Base-by-base conservation (phyloP, 306 rosid genomes). In the Astragalus membranaceus region DNA sequence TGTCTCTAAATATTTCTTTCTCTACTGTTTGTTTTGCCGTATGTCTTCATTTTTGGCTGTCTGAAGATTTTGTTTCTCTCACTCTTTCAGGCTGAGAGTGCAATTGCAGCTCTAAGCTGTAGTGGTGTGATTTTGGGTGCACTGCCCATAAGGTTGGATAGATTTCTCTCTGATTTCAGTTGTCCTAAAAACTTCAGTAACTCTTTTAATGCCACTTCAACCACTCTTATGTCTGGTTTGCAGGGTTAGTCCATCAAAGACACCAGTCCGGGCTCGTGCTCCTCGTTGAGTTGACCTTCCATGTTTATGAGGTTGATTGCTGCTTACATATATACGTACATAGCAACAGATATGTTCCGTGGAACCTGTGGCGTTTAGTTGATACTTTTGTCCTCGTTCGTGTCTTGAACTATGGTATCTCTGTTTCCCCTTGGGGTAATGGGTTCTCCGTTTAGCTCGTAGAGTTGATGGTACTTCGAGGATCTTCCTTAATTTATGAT, bases 181-280 rank as follows among this genome's bases (percentile, higher is more conserved):
- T 54, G 3, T 47, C 20, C 64, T 33, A 11, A 42, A 32, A 42
- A 67, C 54, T 44, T 14, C 2, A 5, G 41, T 17, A 65, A 10
- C 53, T 37, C 30, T 37, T 46, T 7, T 13, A 4, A 26, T 52
- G 17, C 42, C 61, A 36, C 47, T 64, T 61, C 5, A 75, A 6
- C 35, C 64, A 39, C 49, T 76, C 10, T 58, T 39, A 11, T 50
- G 46, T 53, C 16, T 43, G 75, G 30, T 46, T 17, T 81, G 86
- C 90, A 90, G 96, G 92, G 95, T 90, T 33, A 90, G 96, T 85
- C 96, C 96, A 4, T 90, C 96, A 3, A 90, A 90, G 90, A 90
- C 96, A 48, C 96, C 96, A 26, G 96, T 90, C 32, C 85, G 95
- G 2, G 81, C 95, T 1, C 96, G 95, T 16, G 64, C 81, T 47